phyloP scores from a whole-genome alignment of 1,139 yeast species.

The Yamadazyma taylorii region DNA sequence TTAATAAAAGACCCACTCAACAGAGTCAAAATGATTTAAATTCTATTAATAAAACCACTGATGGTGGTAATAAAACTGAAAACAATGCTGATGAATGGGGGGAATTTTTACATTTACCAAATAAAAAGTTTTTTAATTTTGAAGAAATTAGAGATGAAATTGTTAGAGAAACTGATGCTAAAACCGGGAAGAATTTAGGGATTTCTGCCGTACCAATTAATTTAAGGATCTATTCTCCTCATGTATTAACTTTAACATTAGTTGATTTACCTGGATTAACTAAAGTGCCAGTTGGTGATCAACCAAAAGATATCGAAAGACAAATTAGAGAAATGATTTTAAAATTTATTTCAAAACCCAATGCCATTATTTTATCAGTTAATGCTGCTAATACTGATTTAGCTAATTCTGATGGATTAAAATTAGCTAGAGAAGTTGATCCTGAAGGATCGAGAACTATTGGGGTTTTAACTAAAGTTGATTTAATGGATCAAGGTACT shows the following conservation, averaged over 20 bases:
- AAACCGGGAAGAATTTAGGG: constrained; percentile 90
- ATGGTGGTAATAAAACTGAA: constrained; percentile 54
- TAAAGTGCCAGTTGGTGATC: constrained; percentile 99
- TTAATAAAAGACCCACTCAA: constrained; percentile 57
- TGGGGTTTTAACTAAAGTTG: constrained; percentile 96
- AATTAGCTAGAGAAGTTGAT: constrained; percentile 95
- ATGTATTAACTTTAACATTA: constrained; percentile 89
- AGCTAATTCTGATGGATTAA: constrained; percentile 96
- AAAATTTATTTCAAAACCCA: constrained; percentile 92
- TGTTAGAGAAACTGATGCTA: constrained; percentile 89
- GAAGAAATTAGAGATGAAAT: constrained; percentile 91
- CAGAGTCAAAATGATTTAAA: constrained; percentile 26
- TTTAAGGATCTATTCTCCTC: constrained; percentile 92
- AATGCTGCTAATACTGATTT: constrained; percentile 97
- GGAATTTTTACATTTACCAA: constrained; percentile 91
- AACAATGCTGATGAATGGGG: constrained; percentile 97
- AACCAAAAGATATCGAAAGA: constrained; percentile 94
- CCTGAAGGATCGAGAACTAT: constrained; percentile 97
- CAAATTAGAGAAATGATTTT: constrained; percentile 93
- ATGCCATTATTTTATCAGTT: constrained; percentile 92
- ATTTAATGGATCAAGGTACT: constrained; percentile 98
- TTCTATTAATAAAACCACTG: constrained; percentile 35
- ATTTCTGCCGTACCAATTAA: constrained; percentile 92
- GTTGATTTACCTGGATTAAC: constrained; percentile 98
- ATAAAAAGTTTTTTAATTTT: constrained; percentile 83